These are phyloP conservation scores for Ascocoryne sarcoides DNA, from an alignment of 2,329 filamentous ascomycete species.

Conservation along the genomic window DNA sequence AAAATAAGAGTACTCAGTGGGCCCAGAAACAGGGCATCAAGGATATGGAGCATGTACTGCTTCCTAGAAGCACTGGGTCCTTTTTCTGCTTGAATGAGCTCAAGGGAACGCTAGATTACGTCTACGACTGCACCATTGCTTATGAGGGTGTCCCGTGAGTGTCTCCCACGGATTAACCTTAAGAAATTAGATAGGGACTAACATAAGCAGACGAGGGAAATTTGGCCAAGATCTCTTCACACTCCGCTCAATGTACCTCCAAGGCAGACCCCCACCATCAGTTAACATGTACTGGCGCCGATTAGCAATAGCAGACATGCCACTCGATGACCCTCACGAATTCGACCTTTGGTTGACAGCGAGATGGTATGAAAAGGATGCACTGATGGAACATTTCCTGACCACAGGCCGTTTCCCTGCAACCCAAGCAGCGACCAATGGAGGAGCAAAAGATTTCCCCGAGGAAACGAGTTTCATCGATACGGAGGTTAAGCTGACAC, in stretches of 20 bases:
- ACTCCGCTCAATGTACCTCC: slow-evolving; percentile 76
- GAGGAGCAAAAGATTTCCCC: slow-evolving; percentile 2
- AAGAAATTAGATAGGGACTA: slow-evolving; percentile 1
- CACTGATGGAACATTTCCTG: slow-evolving; percentile 74
- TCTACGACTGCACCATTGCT: slow-evolving; percentile 90
- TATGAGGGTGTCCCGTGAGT: slow-evolving; percentile 91
- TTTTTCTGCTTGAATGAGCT: slow-evolving; percentile 74
- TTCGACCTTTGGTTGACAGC: slow-evolving; percentile 82
- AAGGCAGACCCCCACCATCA: slow-evolving; percentile 82
- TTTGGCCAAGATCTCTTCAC: slow-evolving; percentile 91
- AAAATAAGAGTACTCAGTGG: slow-evolving; percentile 64
- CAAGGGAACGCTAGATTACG: slow-evolving; percentile 64
- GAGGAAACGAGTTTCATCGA: slow-evolving; percentile 23
- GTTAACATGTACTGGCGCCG: slow-evolving; percentile 96
- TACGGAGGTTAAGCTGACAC: slow-evolving; percentile 26
- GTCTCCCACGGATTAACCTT: neutral
- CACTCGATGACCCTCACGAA: slow-evolving; percentile 59
- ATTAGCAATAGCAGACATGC: slow-evolving; percentile 73
- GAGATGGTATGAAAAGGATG: slow-evolving; percentile 89
- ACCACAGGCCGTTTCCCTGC: slow-evolving; percentile 69
- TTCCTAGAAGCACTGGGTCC: slow-evolving; percentile 73
- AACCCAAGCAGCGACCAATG: slow-evolving; percentile 13
- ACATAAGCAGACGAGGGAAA: slow-evolving; percentile 45
- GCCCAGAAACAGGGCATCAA: slow-evolving; percentile 65
- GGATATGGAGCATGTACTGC: slow-evolving; percentile 64